A percentile compares a stretch with the other conserved stretches of the same genome.
Conservation (phyloP, 257 asterid genomes). For the Jasminum sambac region DNA sequence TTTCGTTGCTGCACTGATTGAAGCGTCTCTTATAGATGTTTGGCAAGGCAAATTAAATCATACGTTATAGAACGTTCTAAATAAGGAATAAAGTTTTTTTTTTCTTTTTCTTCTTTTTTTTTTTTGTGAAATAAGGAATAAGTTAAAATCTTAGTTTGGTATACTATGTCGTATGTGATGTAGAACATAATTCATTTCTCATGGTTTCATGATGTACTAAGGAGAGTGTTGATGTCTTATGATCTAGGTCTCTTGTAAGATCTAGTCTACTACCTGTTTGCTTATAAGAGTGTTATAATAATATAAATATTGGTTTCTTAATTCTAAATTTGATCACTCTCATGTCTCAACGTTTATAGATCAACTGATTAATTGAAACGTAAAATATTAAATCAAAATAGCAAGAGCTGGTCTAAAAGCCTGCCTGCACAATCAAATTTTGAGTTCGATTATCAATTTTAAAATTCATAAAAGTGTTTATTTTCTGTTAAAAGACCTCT, state of each 20-base stretch:
- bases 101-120: no score
- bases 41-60: no score
- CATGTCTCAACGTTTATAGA: not conserved
- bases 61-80: no score
- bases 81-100: no score
- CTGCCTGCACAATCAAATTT: not conserved
- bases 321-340: not conserved
- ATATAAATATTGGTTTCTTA: not conserved
- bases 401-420: not conserved
- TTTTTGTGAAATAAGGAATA: no score
- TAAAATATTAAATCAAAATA: not conserved
- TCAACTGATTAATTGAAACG: no score
- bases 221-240: not conserved
- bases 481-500: not conserved
- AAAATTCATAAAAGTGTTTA: not conserved
- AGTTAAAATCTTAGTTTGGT: no score
- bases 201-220: not conserved
- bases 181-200: not conserved
- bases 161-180: no score
- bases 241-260: not conserved
- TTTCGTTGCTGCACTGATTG: conserved; percentile 79
- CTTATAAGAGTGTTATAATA: not conserved
- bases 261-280: not conserved
- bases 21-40: conserved; percentile 8
- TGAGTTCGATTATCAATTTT: not conserved